Conservation (phyloP, 2,329 filamentous ascomycete genomes). For the Diplodia scrobiculata region DNA sequence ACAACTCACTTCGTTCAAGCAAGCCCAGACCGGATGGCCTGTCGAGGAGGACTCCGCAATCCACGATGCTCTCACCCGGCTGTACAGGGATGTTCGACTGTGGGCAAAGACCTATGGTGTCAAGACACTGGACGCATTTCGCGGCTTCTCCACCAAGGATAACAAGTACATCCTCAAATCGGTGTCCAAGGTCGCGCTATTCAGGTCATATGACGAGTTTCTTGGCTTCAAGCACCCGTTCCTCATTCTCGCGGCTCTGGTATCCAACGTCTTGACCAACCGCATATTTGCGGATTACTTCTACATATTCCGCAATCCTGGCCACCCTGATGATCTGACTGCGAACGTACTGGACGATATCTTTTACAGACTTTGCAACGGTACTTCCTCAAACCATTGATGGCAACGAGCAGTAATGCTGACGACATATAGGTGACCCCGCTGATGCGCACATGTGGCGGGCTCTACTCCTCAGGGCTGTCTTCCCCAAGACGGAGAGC, state of each 20-base stretch:
- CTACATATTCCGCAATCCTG: conserved; percentile 1
- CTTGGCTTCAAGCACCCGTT: conserved; percentile 3
- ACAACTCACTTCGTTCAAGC: neutral
- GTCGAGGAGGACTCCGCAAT: neutral
- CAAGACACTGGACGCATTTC: neutral
- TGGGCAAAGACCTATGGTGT: conserved; percentile 9
- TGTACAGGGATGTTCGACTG: neutral
- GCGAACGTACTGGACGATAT: neutral
- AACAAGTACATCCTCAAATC: too few relatives aligned
- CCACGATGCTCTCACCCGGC: neutral
- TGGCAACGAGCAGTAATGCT: too few relatives aligned
- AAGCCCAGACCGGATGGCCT: neutral
- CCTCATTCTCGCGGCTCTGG: conserved; percentile 7
- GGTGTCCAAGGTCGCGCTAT: neutral
- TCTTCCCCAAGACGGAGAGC: too few relatives aligned
- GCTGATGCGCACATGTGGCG: too few relatives aligned
- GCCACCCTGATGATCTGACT: too few relatives aligned
- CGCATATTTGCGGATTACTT: conserved; percentile 10
- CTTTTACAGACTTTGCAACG: rapidly evolving
- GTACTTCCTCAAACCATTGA: neutral
- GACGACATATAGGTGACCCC: too few relatives aligned
- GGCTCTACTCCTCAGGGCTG: too few relatives aligned
- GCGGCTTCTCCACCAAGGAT: too few relatives aligned
- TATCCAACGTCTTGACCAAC: neutral
- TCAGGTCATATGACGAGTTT: neutral